Evolutionary conservation across 495 filamentous ascomycete genomes (phyloP).

Genomic region (Penicillium salamii): DNA sequence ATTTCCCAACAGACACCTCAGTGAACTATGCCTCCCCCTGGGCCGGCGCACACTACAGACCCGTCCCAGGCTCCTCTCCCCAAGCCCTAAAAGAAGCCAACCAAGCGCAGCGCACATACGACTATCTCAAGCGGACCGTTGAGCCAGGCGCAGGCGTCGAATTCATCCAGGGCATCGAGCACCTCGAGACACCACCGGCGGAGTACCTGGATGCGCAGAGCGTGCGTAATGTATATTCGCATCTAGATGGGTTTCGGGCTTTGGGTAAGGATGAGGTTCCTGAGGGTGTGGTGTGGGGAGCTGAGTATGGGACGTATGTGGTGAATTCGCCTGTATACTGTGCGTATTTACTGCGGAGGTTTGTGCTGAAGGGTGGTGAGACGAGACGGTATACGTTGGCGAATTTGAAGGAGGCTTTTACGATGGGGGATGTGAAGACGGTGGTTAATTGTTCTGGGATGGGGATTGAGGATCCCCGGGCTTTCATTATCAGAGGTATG

Average conservation of each 20-base stretch:
- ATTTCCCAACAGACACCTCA: conserved; percentile 51
- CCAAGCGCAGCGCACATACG: conserved; percentile 51
- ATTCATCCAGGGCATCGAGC: conserved; percentile 54
- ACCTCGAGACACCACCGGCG: conserved; percentile 50
- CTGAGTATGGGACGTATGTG: conserved; percentile 55
- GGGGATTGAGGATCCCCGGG: conserved; percentile 50
- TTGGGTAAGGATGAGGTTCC: conserved; percentile 42
- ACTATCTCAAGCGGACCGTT: conserved; percentile 39
- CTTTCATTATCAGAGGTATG: conserved; percentile 56
- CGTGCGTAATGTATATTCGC: conserved; percentile 25
- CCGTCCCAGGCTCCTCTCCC: conserved; percentile 44
- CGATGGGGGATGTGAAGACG: conserved; percentile 37
- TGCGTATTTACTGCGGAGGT: conserved; percentile 50
- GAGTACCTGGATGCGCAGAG: conserved; percentile 38
- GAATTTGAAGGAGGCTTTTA: conserved; percentile 47
- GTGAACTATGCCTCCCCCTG: conserved; percentile 64
- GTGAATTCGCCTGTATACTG: conserved; percentile 64
- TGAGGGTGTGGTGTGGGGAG: conserved; percentile 50
- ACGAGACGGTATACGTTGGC: conserved; percentile 43
- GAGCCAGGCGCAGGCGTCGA: conserved; percentile 53
- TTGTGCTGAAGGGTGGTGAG: conserved; percentile 49
- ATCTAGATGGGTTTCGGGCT: conserved; percentile 44
- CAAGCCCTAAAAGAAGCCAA: conserved; percentile 45
- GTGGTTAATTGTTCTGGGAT: conserved; percentile 60
- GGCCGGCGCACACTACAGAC: conserved; percentile 63